Evolutionary conservation across 1,139 yeast species (phyloP).

Genomic region (Geotrichum carabidarum): DNA sequence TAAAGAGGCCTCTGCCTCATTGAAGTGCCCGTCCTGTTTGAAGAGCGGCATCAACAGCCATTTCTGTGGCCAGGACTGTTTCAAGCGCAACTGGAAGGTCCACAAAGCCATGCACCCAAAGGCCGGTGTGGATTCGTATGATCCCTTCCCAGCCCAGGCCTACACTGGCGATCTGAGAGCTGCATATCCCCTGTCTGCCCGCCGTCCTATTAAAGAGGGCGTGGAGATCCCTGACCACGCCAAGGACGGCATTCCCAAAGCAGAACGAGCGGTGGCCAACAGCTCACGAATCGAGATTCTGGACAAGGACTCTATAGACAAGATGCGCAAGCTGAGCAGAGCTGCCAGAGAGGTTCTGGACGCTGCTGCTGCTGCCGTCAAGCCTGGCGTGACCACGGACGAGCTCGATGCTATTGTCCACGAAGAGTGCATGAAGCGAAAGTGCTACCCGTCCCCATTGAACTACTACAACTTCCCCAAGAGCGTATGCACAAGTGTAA

Average conservation of each 20-base stretch:
- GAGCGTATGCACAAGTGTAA: conserved; percentile 86
- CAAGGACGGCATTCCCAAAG: conserved; percentile 65
- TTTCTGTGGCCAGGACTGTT: conserved; percentile 85
- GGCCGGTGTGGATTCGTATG: conserved; percentile 48
- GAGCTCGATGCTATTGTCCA: conserved; percentile 84
- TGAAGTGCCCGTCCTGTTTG: conserved; percentile 90
- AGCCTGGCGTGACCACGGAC: conserved; percentile 91
- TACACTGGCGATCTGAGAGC: conserved; percentile 77
- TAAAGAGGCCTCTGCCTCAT: conserved; percentile 62
- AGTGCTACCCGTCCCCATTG: conserved; percentile 91
- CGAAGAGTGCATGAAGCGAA: conserved; percentile 79
- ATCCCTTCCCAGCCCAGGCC: conserved; percentile 78
- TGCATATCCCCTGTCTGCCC: conserved; percentile 71
- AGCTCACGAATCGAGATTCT: conserved; percentile 60
- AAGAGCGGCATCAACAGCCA: conserved; percentile 58
- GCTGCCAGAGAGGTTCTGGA: conserved; percentile 87
- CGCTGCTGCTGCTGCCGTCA: conserved; percentile 72
- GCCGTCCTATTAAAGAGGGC: conserved; percentile 63
- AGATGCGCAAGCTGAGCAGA: conserved; percentile 65
- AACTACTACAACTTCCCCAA: conserved; percentile 94
- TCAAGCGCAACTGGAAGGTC: conserved; percentile 64
- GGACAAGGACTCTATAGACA: conserved; percentile 61
- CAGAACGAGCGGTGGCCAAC: conserved; percentile 72
- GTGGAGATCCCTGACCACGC: conserved; percentile 85
- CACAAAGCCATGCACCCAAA: conserved; percentile 51